Evolutionary conservation across 768 basidiomycete genomes (phyloP).

Genomic region (Artomyces pyxidatus): DNA sequence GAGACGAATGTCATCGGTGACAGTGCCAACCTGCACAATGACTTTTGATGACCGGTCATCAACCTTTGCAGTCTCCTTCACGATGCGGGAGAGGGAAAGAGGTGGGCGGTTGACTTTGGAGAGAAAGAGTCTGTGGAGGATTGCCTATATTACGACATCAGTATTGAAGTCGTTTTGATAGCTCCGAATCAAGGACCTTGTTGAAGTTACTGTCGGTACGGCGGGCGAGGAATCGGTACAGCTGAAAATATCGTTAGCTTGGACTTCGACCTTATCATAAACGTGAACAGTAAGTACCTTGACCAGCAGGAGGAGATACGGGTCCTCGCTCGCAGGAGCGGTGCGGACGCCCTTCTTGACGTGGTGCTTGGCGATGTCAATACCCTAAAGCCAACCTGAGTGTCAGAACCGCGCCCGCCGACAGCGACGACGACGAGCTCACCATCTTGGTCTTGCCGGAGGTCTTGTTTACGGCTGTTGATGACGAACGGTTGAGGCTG

Average conservation of each 20-base stretch:
- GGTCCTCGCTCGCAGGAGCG: conserved; percentile 98
- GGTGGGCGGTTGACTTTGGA: conserved; percentile 97
- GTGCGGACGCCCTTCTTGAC: conserved; percentile 96
- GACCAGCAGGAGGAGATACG: conserved; percentile 95
- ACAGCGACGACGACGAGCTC: conserved; percentile 42
- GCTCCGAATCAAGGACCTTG: conserved; percentile 46
- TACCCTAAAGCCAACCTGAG: conserved; percentile 52
- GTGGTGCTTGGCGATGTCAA: conserved; percentile 94
- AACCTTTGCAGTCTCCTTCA: conserved; percentile 67
- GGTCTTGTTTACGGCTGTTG: conserved; percentile 40
- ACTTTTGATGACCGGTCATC: conserved; percentile 69
- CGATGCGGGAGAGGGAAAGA: conserved; percentile 87
- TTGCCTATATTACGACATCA: conserved; percentile 44
- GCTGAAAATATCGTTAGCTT: conserved; percentile 37
- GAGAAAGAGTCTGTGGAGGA: conserved; percentile 95
- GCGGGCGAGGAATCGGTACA: conserved; percentile 98
- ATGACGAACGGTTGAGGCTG: conserved; percentile 37
- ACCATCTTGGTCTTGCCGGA: conserved; percentile 62
- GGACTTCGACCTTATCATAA: no score
- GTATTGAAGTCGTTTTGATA: conserved; percentile 7
- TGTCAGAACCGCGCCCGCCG: conserved; percentile 8
- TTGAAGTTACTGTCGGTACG: conserved; percentile 95
- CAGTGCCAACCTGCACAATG: conserved; percentile 83
- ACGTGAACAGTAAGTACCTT: conserved; percentile 50
- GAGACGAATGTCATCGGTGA: conserved; percentile 94